A percentile compares a stretch with the other conserved stretches of the same genome.
phyloP scores from a whole-genome alignment of 352 stramenopile genomes.

The Phytophthora europaea region DNA sequence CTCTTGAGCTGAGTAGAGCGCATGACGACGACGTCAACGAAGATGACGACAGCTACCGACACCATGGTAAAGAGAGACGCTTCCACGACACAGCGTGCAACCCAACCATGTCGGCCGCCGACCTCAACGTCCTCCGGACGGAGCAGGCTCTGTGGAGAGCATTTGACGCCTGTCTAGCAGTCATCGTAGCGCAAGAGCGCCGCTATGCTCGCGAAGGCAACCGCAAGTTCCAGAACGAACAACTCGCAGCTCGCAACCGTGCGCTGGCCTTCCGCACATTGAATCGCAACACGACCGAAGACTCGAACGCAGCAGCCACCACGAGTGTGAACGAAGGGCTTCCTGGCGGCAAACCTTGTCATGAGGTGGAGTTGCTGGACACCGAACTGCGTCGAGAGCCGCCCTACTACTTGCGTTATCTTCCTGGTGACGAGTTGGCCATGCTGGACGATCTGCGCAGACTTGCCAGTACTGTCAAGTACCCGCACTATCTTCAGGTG shows the following conservation, averaged over 20 bases:
- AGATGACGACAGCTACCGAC: conserved; percentile 27
- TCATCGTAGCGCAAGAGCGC: conserved; percentile 72
- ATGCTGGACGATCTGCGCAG: conserved; percentile 68
- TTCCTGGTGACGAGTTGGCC: conserved; percentile 71
- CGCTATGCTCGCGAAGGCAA: conserved; percentile 65
- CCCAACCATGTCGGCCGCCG: conserved; percentile 46
- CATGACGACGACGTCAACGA: conserved; percentile 42
- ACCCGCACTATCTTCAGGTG: conserved; percentile 62
- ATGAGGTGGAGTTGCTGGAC: conserved; percentile 68
- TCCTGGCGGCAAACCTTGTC: conserved; percentile 58
- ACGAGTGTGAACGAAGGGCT: conserved; percentile 69
- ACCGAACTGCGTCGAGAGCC: conserved; percentile 68
- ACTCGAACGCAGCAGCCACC: conserved; percentile 43
- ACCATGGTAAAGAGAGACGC: conserved; percentile 20
- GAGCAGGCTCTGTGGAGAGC: conserved; percentile 81
- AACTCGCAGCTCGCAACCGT: conserved; percentile 57
- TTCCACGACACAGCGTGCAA: conserved; percentile 27
- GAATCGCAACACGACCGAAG: conserved; percentile 46
- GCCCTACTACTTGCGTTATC: conserved; percentile 79
- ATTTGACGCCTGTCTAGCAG: conserved; percentile 77
- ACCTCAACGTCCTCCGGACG: conserved; percentile 59
- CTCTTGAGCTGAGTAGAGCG: conserved; percentile 39
- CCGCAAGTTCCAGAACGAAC: conserved; percentile 66
- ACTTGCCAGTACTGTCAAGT: conserved; percentile 65
- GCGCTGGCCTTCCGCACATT: conserved; percentile 68